Conservation (phyloP, 768 basidiomycete species). For the Lentinus tigrinus region DNA sequence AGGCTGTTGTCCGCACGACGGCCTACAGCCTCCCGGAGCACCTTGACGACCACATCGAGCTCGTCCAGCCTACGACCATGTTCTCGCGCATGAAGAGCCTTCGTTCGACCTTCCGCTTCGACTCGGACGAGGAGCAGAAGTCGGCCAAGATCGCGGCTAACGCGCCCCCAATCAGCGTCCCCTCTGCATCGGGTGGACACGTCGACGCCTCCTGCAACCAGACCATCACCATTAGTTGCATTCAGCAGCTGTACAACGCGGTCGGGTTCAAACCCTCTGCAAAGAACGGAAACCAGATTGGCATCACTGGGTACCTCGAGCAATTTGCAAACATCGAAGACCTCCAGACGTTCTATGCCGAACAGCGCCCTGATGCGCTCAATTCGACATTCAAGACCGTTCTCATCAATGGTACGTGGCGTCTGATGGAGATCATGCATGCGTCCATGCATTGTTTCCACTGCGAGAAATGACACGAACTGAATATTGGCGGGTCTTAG, state of each 20-base stretch:
- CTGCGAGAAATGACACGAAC: neutral
- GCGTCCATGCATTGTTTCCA: too few species aligned
- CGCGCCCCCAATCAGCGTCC: slow-evolving; percentile 30
- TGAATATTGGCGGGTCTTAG: slow-evolving; percentile 32
- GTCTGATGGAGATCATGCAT: neutral
- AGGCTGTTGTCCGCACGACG: slow-evolving; percentile 62
- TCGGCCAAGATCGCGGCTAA: neutral
- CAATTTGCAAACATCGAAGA: slow-evolving; percentile 32
- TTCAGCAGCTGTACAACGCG: slow-evolving; percentile 35
- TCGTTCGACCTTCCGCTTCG: slow-evolving; percentile 36
- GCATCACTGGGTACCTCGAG: slow-evolving; percentile 36
- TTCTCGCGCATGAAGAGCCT: slow-evolving; percentile 51
- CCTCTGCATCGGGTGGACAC: slow-evolving; percentile 25
- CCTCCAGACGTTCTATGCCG: slow-evolving; percentile 31
- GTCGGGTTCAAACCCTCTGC: slow-evolving; percentile 26
- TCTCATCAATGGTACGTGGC: slow-evolving; percentile 50
- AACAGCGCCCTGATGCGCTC: slow-evolving; percentile 31
- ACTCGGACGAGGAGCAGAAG: slow-evolving; percentile 5
- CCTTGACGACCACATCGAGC: slow-evolving; percentile 59
- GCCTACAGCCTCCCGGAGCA: slow-evolving; percentile 63
- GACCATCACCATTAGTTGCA: slow-evolving; percentile 33
- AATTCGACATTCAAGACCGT: slow-evolving; percentile 50
- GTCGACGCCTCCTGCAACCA: slow-evolving; percentile 33
- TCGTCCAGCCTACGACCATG: slow-evolving; percentile 72
- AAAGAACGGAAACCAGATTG: slow-evolving; percentile 31